Base-by-base conservation (phyloP, 345 rosid genomes). In the Orychophragmus violaceus region DNA sequence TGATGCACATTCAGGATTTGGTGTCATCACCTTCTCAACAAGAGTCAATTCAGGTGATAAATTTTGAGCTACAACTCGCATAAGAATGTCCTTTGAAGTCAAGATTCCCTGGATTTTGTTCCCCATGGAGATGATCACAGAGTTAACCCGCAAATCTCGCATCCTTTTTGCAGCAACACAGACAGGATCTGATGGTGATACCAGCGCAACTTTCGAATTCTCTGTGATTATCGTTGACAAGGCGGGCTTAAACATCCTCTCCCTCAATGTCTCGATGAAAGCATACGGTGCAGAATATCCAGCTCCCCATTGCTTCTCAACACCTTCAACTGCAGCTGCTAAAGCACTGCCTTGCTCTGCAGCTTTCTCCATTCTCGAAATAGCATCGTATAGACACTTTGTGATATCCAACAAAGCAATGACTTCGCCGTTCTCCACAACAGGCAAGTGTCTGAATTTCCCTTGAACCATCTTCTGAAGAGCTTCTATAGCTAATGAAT, bases 401-500 rank as follows among this genome's bases (percentile, higher is more conserved):
- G 99, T 87, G 45, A 95, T 95, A 76, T 95, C 99, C 74, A 95
- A 74, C 80, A 95, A 36, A 5, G 97, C 99, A 71, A 91, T 89
- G 48, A 95, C 97, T 81, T 95, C 97, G 45, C 97, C 97, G 48
- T 87, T 91, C 80, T 95, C 99, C 16, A 95, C 99, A 48, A 95
- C 99, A 51, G 99, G 99, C 51, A 95, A 94, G 37, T 95, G 98
- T 76, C 96, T 87, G 65, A 95, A 91, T 71, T 87, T 91, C 30
- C 99, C 99, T 75, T 87, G 98, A 39, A 91, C 87, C 99, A 95
- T 95, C 76, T 87, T 91, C 69, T 91, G 98, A 67, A 95, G 96
- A 27, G 99, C 99, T 50, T 89, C 99, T 6, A 89, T 80, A 19
- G 99, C 99, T 61, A 87, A 78, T 0, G 98, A 73, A 76, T 87